Percentiles rank a stretch among this genome's conserved stretches.
Conservation (phyloP, 148 eudicot genomes). For the Chenopodium quinoa region DNA sequence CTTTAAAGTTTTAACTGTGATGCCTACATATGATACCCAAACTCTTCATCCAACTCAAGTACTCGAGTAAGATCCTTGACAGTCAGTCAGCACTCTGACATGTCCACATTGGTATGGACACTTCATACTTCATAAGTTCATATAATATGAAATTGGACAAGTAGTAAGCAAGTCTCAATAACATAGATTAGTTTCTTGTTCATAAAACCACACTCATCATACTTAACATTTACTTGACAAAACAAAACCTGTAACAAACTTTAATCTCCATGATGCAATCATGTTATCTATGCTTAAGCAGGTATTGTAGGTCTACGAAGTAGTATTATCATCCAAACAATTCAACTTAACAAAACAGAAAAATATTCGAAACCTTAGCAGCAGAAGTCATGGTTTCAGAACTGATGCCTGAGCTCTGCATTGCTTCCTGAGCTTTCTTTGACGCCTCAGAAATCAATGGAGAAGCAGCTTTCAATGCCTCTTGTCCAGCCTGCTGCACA, state of each 20-base stretch:
- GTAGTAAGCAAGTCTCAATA: too few species aligned
- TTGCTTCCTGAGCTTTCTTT: constrained; percentile 83
- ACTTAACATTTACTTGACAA: too few species aligned
- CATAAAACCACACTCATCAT: background rate
- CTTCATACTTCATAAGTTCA: too few species aligned
- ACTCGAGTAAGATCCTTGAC: too few species aligned
- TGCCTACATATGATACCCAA: too few species aligned
- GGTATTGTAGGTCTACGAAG: background rate
- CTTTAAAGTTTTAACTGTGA: too few species aligned
- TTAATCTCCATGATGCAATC: too few species aligned
- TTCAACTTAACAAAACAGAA: background rate
- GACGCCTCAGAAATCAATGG: constrained; percentile 76
- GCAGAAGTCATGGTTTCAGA: constrained; percentile 62
- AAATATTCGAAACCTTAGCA: constrained; percentile 57
- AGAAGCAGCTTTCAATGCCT: constrained; percentile 67
- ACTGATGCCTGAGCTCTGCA: constrained; percentile 78
- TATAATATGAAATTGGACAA: too few species aligned
- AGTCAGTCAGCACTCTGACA: too few species aligned
- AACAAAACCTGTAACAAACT: background rate
- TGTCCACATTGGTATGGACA: too few species aligned
- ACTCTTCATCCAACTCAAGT: too few species aligned
- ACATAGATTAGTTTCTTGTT: too few species aligned
- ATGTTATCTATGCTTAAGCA: background rate
- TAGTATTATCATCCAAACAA: background rate
- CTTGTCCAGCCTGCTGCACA: constrained; percentile 70